A percentile compares a stretch with the other conserved stretches of the same genome.
These are phyloP conservation scores for Cyberlindnera galapagoensis DNA, from an alignment of 805 yeast genomes.

Conservation along the genomic window DNA sequence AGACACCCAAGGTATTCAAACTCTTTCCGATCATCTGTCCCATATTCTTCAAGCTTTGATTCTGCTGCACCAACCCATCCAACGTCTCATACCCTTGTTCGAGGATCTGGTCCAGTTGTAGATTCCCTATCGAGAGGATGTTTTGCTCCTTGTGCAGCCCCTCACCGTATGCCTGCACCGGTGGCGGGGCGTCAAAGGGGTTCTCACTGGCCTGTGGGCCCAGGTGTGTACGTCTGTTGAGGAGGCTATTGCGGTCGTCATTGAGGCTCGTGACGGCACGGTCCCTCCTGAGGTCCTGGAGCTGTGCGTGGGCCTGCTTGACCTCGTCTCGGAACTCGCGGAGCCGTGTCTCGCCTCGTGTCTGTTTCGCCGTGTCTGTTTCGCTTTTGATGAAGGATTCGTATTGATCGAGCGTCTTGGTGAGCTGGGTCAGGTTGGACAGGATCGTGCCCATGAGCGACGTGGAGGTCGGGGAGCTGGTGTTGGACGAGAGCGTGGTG, in stretches of 20 bases:
- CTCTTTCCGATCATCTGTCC: conserved; percentile 49
- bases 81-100: conserved; percentile 86
- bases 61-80: conserved; percentile 82
- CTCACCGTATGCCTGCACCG: conserved; percentile 30
- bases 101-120: conserved; percentile 80
- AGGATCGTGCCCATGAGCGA: conserved; percentile 72
- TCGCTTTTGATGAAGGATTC: conserved; percentile 53
- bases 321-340: conserved; percentile 42
- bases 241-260: conserved; percentile 36
- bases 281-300: conserved; percentile 30
- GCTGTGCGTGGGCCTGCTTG: conserved; percentile 25
- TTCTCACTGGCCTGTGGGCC: conserved; percentile 14
- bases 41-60: conserved; percentile 55
- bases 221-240: too few species aligned
- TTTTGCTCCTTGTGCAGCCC: conserved; percentile 68
- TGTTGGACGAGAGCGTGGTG: conserved; percentile 54
- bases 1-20: conserved; percentile 78
- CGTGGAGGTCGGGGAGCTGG: conserved; percentile 64
- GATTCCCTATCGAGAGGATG: conserved; percentile 59
- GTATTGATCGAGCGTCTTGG: conserved; percentile 70
- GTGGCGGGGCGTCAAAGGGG: conserved; percentile 21
- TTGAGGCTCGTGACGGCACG: conserved; percentile 32
- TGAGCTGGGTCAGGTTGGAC: conserved; percentile 71
- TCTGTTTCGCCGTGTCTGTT: conserved; percentile 42
- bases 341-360: conserved; percentile 57